A percentile compares a stretch with the other conserved stretches of the same genome.
Conservation (phyloP, 2,329 filamentous ascomycete genomes). For the Colletotrichum trifolii region DNA sequence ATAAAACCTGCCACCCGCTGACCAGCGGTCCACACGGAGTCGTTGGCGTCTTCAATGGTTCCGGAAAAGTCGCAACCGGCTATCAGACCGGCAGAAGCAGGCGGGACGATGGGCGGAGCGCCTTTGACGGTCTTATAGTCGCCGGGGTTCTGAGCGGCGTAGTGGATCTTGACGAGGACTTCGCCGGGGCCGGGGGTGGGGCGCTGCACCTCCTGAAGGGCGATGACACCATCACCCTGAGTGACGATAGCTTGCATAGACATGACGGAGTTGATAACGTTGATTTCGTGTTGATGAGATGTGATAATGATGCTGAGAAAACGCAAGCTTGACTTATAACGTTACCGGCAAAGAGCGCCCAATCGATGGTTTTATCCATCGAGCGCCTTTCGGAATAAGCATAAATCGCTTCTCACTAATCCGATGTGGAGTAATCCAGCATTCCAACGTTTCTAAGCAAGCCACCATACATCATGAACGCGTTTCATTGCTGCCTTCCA, state of each 20-base stretch:
- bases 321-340: no score
- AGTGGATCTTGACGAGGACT: conserved; percentile 46
- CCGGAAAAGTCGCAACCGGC: conserved; percentile 49
- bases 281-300: background rate
- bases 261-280: background rate
- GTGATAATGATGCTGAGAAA: background rate
- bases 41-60: conserved; percentile 43
- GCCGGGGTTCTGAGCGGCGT: conserved; percentile 47
- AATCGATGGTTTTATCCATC: no score
- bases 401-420: no score
- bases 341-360: no score
- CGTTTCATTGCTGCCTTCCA: no score
- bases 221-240: conserved; percentile 39
- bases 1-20: conserved; percentile 49
- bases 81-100: conserved; percentile 40
- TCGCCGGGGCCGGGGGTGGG: conserved; percentile 44
- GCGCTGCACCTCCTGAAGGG: conserved; percentile 41
- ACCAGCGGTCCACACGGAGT: conserved; percentile 43
- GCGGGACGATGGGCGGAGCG: conserved; percentile 16
- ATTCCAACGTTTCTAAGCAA: no score
- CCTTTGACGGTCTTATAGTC: conserved; percentile 43
- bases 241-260: conserved; percentile 46
- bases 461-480: no score
- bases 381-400: no score
- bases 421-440: no score